Percentiles rank a stretch among this genome's conserved stretches.
phyloP scores from a whole-genome alignment of 257 asterid genomes.

The Euphrasia confusa region DNA sequence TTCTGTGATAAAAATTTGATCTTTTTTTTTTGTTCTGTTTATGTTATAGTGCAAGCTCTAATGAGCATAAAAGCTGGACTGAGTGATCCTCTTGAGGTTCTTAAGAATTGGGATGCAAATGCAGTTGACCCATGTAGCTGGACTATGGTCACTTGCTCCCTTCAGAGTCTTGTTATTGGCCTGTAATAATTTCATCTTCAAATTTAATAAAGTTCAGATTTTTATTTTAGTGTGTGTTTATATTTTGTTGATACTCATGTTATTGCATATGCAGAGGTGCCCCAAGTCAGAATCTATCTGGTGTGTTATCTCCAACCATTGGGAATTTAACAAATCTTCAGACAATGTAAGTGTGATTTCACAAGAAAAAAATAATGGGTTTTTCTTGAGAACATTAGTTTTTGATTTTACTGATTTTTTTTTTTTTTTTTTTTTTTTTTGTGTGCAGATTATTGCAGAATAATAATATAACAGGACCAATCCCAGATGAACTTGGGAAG shows the following conservation, averaged over 20 bases:
- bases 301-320: constrained; percentile 80
- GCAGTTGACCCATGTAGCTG: constrained; percentile 99
- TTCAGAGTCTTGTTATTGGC: constrained; percentile 81
- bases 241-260: not conserved
- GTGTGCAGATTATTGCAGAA: constrained; percentile 73
- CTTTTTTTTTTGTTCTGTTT: not conserved
- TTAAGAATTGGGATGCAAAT: constrained; percentile 92
- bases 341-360: constrained; percentile 54
- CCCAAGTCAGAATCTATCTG: constrained; percentile 93
- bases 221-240: constrained; percentile 3
- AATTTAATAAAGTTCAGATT: constrained; percentile 18
- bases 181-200: constrained; percentile 40
- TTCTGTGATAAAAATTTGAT: not conserved
- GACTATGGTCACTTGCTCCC: constrained; percentile 94
- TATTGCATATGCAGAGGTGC: constrained; percentile 63
- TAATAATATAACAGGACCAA: constrained; percentile 72
- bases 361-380: not conserved
- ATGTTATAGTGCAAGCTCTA: constrained; percentile 78
- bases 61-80: constrained; percentile 68
- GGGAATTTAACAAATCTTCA: constrained; percentile 88
- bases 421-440: not conserved
- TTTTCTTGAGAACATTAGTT: constrained; percentile 11
- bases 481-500: constrained; percentile 70
- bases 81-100: constrained; percentile 91
- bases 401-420: constrained; percentile 2